Evolutionary conservation across 164 flowering plant species (phyloP).

Genomic region (Sedum album): DNA sequence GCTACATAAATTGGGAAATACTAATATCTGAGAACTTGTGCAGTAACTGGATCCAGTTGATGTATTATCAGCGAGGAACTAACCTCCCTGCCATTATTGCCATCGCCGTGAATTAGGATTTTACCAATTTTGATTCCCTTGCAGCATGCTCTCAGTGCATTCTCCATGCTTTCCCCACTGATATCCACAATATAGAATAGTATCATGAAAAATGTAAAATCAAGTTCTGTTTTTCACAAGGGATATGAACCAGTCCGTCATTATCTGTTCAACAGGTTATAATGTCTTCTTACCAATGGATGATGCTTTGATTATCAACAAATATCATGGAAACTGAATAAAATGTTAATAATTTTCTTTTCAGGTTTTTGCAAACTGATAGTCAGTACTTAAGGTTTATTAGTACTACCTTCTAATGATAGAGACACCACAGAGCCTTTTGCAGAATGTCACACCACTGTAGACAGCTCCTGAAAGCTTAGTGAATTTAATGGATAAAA

Average conservation of each 20-base stretch:
- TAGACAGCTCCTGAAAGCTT: constrained; percentile 48
- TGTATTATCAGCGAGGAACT: constrained; percentile 3
- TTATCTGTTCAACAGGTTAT: no score
- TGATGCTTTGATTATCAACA: neutral
- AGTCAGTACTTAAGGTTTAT: neutral
- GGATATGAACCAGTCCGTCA: no score
- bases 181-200: neutral
- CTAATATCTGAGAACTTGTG: neutral
- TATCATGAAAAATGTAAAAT: neutral
- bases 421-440: constrained; percentile 70
- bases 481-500: neutral
- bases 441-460: constrained; percentile 62
- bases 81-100: constrained; percentile 52
- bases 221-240: neutral
- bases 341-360: neutral
- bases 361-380: neutral
- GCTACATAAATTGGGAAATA: constrained; percentile 24
- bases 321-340: neutral
- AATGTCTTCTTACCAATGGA: neutral
- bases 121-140: constrained; percentile 88
- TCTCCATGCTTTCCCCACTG: constrained; percentile 96
- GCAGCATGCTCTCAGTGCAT: constrained; percentile 81
- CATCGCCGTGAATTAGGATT: constrained; percentile 65
- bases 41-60: neutral
- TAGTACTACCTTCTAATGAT: constrained; percentile 57